Base-by-base conservation (phyloP, 2,329 filamentous ascomycete genomes). In the Penicillium olsonii region DNA sequence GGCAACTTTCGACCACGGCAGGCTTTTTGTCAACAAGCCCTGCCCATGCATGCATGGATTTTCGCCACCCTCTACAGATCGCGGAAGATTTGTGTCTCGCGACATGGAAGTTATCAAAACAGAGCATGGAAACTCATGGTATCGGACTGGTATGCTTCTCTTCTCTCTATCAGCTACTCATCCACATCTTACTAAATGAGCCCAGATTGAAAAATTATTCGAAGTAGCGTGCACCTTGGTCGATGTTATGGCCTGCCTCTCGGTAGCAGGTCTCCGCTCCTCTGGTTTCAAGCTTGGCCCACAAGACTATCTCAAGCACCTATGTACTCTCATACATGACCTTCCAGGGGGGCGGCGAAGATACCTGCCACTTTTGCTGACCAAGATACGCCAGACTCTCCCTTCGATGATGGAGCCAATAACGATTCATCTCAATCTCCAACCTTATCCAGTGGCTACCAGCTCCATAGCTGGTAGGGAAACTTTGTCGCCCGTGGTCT, bases 301-400 rank as follows among this genome's bases (percentile, higher is more conserved):
- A 3, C 84, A 84, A 29, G 87, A 92, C 61, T 85, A 90, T 63
- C 81, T 95, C 5, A 83, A 83, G 52, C 81, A 87, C 50, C 79
- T 92, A 24, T 73, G 88, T 34, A 82, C 81, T 50, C 78, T 90
- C 8, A 76, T 91, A 2, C 84, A 85, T 2, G 76, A 83, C 8
- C 78, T 94, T 15, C 87, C 88, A n/a, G 85, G 83, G 49, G 88
- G 88, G 6, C 81, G 92, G 48, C 81, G 87, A 54, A 85, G 87
- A 43, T 94, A 90, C 65, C 75, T 92, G 12, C 89, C 89, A 2
- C 78, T 95, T 0, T 78, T 95, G 1, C 72, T 94, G 47, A 82
- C 81, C 66, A 94, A 92, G 72, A 81, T 92, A 33, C 80, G 85
- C 53, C 87, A 92, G 35, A 78, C 87, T 3, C 73, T 92, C 3